Base-by-base conservation (phyloP, 768 basidiomycete species). In the Dacryopinax spathularia region DNA sequence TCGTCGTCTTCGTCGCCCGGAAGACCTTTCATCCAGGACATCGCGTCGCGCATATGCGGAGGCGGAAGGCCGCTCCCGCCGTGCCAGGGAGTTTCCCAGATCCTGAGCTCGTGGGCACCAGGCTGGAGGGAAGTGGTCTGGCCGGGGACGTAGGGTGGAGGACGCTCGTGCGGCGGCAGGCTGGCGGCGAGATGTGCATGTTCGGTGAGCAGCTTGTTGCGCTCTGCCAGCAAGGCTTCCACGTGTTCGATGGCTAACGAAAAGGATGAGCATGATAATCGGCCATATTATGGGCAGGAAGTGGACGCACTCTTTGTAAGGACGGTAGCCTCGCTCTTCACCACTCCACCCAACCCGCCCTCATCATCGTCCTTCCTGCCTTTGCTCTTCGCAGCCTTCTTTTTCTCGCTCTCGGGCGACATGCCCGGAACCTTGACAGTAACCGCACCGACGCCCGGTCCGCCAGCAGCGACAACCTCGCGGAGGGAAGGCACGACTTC, bases 321-420 rank as follows among this genome's bases (percentile, higher is more conserved):
- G 2, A 95, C 91, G 44, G 94, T 82, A 64, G 91, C 90, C 76
- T 95, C 92, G 72, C 91, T 94, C 69, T 88, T 79, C 6, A 93
- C 91, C 1, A 92, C 93, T 0, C 89, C 88, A 29, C 93, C 77
- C 33, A 33, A 33, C 61, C 37, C 36, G 20, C 20, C 34, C 37
- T 31, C 29, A 60, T 22, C 31, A 33, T 12, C 36, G 35, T 36
- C 59, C 62, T 39, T 31, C 34, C 10, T 16, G 22, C 39, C 39
- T 61, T 62, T 48, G 12, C 64, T 29, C 36, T 66, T 35, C 27
- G 18, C 25, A 35, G 62, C 37, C 18, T 36, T 35, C 33, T 63
- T 59, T 34, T 33, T 60, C 4, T 69, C 41, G 20, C 34, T 33
- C 48, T 60, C 27, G 62, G 22, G 33, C 63, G 35, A 33, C 41